Conservation (phyloP, 768 basidiomycete genomes). For the Scleroderma citrinum region DNA sequence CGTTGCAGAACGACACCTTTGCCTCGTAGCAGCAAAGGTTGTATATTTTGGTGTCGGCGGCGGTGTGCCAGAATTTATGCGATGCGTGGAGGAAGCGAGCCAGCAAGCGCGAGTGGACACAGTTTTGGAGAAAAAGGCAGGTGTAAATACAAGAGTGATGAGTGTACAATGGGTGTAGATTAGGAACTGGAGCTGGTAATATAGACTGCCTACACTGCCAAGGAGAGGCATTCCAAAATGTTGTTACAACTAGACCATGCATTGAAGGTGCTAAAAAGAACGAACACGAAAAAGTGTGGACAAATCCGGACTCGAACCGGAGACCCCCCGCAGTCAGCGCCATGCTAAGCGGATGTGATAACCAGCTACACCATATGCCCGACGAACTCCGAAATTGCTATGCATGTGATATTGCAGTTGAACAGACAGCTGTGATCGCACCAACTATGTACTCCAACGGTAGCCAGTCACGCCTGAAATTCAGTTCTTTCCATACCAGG, state of each 20-base stretch:
- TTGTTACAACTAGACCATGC: no score
- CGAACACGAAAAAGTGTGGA: conserved; percentile 22
- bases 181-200: no score
- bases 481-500: no score
- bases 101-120: conserved; percentile 42
- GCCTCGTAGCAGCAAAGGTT: conserved; percentile 82
- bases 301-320: conserved; percentile 37
- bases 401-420: no score
- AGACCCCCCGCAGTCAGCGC: conserved; percentile 32
- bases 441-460: no score
- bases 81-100: conserved; percentile 37
- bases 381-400: conserved; percentile 7
- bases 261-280: no score
- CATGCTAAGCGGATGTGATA: conserved; percentile 37
- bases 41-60: conserved; percentile 93
- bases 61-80: conserved; percentile 64
- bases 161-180: conserved; percentile 43
- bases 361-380: conserved; percentile 37
- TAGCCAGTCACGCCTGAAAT: no score
- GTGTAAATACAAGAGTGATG: conserved; percentile 74
- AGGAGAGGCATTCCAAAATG: no score
- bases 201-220: no score
- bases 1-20: conserved; percentile 37
- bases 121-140: conserved; percentile 59
- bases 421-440: no score